Evolutionary conservation across 2,329 filamentous ascomycete species (phyloP).

Genomic region (Dryadomyces sulphureus): DNA sequence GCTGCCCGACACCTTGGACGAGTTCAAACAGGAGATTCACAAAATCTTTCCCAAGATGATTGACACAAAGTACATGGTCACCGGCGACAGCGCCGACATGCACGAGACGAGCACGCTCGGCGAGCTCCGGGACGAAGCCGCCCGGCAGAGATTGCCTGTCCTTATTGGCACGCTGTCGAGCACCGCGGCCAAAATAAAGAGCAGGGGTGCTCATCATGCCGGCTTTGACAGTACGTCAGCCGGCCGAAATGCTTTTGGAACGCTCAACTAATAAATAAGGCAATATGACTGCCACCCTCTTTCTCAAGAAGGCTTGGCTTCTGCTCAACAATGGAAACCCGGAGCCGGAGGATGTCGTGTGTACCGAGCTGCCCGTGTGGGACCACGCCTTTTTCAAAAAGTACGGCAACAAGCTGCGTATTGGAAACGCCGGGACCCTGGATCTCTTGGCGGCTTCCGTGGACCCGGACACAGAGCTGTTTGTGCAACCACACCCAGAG

Average conservation of each 20-base stretch:
- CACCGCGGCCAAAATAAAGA: slow-evolving; percentile 8
- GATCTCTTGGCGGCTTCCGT: slow-evolving; percentile 1
- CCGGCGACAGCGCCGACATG: slow-evolving; percentile 62
- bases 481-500: too few species aligned
- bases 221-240: slow-evolving; percentile 39
- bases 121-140: slow-evolving; percentile 5
- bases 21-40: slow-evolving; percentile 36
- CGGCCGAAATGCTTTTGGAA: not conserved
- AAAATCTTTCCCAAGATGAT: slow-evolving; percentile 29
- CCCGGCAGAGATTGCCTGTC: slow-evolving; percentile 1
- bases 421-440: slow-evolving; percentile 9
- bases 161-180: too few species aligned
- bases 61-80: slow-evolving; percentile 59
- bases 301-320: slow-evolving; percentile 17
- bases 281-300: slow-evolving; percentile 27
- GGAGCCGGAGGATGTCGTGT: not conserved
- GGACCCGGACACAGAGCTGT: too few species aligned
- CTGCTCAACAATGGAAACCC: not conserved
- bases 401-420: slow-evolving; percentile 13
- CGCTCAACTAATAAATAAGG: too few species aligned
- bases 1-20: slow-evolving; percentile 36
- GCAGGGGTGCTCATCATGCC: slow-evolving; percentile 36
- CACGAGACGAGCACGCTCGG: slow-evolving; percentile 24
- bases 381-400: slow-evolving; percentile 9
- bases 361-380: slow-evolving; percentile 10